These are phyloP conservation scores for Ceriops decandra DNA, from an alignment of 345 rosid species.

Conservation along the genomic window DNA sequence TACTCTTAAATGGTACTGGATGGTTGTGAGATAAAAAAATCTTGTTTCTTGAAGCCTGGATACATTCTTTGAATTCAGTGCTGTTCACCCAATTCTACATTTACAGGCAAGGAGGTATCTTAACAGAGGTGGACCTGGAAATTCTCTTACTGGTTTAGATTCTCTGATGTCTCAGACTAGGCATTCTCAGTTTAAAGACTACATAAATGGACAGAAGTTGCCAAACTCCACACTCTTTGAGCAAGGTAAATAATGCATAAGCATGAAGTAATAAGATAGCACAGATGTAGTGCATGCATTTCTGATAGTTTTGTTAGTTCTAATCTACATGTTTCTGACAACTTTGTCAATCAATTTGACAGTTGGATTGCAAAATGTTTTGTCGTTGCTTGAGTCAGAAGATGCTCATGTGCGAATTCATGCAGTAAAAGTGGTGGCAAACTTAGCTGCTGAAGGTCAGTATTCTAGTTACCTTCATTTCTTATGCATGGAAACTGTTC, in stretches of 20 bases:
- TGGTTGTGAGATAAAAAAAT: not conserved
- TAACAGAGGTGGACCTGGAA: slow-evolving; percentile 25
- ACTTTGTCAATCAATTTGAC: slow-evolving; percentile 5
- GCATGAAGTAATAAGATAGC: not conserved
- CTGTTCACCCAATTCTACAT: not conserved
- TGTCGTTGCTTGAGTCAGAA: slow-evolving; percentile 28
- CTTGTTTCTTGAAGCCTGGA: not conserved
- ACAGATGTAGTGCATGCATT: not conserved
- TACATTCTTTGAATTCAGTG: not conserved
- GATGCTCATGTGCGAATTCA: slow-evolving; percentile 31
- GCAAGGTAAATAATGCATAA: slow-evolving; percentile 21
- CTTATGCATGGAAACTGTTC: not conserved
- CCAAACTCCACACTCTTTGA: slow-evolving; percentile 27
- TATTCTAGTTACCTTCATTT: not conserved
- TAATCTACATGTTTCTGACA: not conserved
- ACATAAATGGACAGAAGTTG: slow-evolving; percentile 19
- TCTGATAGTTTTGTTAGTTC: slow-evolving; percentile 13
- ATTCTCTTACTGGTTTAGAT: slow-evolving; percentile 17
- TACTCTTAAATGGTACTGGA: not conserved
- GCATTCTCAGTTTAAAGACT: slow-evolving; percentile 17
- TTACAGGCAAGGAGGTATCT: slow-evolving; percentile 21
- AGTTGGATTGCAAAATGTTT: slow-evolving; percentile 36
- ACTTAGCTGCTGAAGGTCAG: slow-evolving; percentile 36
- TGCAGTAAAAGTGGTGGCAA: slow-evolving; percentile 36
- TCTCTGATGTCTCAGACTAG: slow-evolving; percentile 17